Evolutionary conservation across 768 basidiomycete genomes (phyloP).

Genomic region (Gelatoporia subvermispora): DNA sequence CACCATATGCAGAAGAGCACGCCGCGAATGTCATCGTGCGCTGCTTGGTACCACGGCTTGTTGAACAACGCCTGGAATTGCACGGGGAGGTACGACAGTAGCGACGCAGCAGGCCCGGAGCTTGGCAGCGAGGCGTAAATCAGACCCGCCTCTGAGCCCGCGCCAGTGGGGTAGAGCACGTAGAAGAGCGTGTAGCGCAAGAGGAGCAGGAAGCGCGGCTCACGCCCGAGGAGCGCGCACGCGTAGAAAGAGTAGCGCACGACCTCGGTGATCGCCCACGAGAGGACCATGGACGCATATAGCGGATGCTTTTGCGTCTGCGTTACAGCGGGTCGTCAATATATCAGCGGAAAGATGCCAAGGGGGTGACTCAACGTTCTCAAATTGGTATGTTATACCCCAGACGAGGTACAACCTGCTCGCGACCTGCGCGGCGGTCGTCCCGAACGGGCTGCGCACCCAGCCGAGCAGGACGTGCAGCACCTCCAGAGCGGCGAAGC

Average conservation of each 20-base stretch:
- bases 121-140: conserved; percentile 71
- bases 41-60: conserved; percentile 38
- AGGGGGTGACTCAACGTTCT: conserved; percentile 40
- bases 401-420: conserved; percentile 82
- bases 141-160: conserved; percentile 84
- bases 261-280: conserved; percentile 90
- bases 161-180: conserved; percentile 89
- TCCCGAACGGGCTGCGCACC: conserved; percentile 72
- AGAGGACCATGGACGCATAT: conserved; percentile 87
- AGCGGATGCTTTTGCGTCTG: conserved; percentile 70
- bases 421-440: conserved; percentile 75
- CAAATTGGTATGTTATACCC: conserved; percentile 69
- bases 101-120: conserved; percentile 35
- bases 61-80: conserved; percentile 22
- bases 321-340: conserved; percentile 1
- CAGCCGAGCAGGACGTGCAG: conserved; percentile 73
- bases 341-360: background rate
- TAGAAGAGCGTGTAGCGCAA: conserved; percentile 93
- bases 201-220: conserved; percentile 49
- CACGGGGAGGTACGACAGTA: conserved; percentile 3
- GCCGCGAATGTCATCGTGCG: conserved; percentile 53
- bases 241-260: conserved; percentile 91
- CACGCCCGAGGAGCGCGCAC: conserved; percentile 50
- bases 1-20: conserved; percentile 79
- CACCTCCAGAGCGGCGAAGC: conserved; percentile 78